A percentile compares a stretch with the other conserved stretches of the same genome.
These are phyloP conservation scores for Leucoagaricus sp. DNA, from an alignment of 1,284 basidiomycete genomes.

Conservation along the genomic window DNA sequence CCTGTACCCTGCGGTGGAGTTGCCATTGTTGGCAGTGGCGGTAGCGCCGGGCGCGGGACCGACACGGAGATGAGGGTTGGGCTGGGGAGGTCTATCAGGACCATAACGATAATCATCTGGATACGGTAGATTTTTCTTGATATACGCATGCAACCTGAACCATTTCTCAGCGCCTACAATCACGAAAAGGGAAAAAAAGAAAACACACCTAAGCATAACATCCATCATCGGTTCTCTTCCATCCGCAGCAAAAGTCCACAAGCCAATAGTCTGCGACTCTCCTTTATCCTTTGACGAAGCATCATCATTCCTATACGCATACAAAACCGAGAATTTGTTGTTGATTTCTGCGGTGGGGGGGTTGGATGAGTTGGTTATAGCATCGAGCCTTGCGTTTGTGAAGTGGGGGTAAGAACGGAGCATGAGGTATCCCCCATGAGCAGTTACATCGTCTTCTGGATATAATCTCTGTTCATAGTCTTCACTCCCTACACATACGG, in stretches of 20 bases:
- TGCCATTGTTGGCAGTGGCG: background rate
- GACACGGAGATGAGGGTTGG: conserved; percentile 30
- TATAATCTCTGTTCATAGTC: conserved; percentile 80
- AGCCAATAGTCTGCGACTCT: conserved; percentile 61
- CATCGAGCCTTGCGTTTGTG: conserved; percentile 52
- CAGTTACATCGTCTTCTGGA: conserved; percentile 77
- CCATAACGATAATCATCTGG: conserved; percentile 71
- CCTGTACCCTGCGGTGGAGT: background rate
- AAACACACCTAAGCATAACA: conserved; percentile 59
- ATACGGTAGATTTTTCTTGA: conserved; percentile 64
- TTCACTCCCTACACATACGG: conserved; percentile 82
- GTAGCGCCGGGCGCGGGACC: background rate
- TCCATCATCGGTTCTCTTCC: conserved; percentile 70
- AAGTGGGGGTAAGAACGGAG: conserved; percentile 74
- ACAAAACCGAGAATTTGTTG: conserved; percentile 50
- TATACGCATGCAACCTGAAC: conserved; percentile 59
- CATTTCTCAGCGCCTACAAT: background rate
- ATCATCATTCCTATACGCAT: conserved; percentile 40
- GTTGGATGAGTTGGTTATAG: conserved; percentile 27
- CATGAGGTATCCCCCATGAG: conserved; percentile 69
- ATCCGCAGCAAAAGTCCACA: conserved; percentile 80
- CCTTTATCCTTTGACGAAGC: conserved; percentile 53
- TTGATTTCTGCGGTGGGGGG: conserved; percentile 25
- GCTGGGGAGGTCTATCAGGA: conserved; percentile 61
- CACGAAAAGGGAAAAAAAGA: conserved; percentile 3